Conservation (phyloP, 495 filamentous ascomycete species). For the Schizothecium vesticola region DNA sequence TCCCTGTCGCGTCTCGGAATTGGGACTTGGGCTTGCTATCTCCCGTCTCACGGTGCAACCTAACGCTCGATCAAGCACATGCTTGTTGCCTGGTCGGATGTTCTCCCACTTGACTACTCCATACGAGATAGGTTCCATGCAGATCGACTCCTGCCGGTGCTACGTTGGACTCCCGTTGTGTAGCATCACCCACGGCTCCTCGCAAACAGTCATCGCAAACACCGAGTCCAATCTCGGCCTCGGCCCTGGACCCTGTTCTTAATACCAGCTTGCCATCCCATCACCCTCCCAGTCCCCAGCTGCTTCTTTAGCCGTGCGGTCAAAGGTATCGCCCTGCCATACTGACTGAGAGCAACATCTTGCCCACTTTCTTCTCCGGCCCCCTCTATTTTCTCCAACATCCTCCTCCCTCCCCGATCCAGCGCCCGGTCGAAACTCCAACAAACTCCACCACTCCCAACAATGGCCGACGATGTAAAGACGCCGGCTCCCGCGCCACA, state of each 20-base stretch:
- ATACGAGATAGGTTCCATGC: not conserved
- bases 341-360: not conserved
- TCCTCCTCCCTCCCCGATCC: not conserved
- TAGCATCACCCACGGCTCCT: not conserved
- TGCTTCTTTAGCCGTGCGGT: constrained; percentile 10
- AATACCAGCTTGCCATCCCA: not conserved
- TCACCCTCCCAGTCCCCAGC: not conserved
- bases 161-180: not conserved
- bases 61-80: not conserved
- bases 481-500: constrained; percentile 3
- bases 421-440: not conserved
- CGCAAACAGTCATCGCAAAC: not conserved
- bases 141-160: not conserved
- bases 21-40: not conserved
- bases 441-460: not conserved
- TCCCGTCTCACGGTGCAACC: not conserved
- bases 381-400: not conserved
- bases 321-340: constrained; percentile 3
- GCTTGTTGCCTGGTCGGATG: not conserved
- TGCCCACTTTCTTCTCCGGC: not conserved
- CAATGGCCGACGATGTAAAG: constrained; percentile 14
- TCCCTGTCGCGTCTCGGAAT: not conserved
- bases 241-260: constrained; percentile 5
- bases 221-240: constrained; percentile 1
- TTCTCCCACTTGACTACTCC: not conserved